Evolutionary conservation across 371 early-diverging fungal species (phyloP), one percentile per base, ranked within the genome.

Genomic region (Zychaea mexicana): DNA sequence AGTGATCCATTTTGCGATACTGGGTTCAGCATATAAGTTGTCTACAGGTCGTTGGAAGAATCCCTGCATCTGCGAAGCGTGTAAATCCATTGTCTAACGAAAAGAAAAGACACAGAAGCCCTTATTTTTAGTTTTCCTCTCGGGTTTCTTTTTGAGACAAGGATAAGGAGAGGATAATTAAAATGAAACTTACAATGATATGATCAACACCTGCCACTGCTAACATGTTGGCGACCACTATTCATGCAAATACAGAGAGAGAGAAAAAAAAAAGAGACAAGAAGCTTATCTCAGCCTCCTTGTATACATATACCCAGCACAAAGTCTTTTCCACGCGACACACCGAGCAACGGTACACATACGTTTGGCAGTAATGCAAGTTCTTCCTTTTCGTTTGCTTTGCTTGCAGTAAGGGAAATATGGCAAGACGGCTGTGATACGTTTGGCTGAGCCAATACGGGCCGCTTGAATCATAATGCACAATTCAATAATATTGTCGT

Each of bases 321-420:
- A 17, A 7, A 4, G 4, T 42, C n/a, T 42, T 33, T 33, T 33
- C 5, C 33, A 42, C 15, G 42, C 42, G 42, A 42, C n/a, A n/a
- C n/a, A n/a, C n/a, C n/a, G n/a, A n/a, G n/a, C n/a, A n/a, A n/a
- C n/a, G n/a, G 38, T 36, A 15, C 5, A 49, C 54, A 74, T 83
- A 92, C 93, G 81, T 73, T 97, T 97, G 57, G 97, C 97, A 53
- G 96, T 91, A 62, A 98, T 97, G 46, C 96, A 92, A 9, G 94
- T 95, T 72, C 98, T 89, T 83, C 94, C 95, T 83, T 98, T 96
- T 87, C 95, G 94, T 81, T 97, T 98, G 76, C 91, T 90, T 75
- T 97, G 97, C 78, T 96, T 96, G 38, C 92, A 92, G 85, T 98
- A 98, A 19, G 98, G 98, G 70, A 95, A 96, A 74, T 96, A 98